phyloP scores from a whole-genome alignment of 352 stramenopile genomes.

The Globisporangium carolinianum region DNA sequence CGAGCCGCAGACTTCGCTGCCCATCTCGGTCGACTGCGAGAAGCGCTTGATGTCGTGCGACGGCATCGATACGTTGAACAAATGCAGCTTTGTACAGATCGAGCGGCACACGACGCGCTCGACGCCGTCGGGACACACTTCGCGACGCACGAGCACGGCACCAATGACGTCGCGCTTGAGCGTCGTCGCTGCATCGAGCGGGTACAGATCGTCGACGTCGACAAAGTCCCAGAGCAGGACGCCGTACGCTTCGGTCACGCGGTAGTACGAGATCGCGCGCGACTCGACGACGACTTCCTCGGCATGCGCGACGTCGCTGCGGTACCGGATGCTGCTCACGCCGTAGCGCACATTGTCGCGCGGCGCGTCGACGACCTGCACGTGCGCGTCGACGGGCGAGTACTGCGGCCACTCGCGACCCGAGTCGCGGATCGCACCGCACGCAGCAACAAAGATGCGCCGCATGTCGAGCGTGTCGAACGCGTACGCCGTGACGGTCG shows the following conservation, averaged over 20 bases:
- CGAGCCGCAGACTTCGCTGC: conserved; percentile 27
- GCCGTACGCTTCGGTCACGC: conserved; percentile 19
- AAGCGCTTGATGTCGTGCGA: conserved; percentile 18
- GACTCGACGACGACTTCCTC: conserved; percentile 26
- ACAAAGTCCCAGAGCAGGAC: conserved; percentile 31
- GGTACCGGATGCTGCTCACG: conserved; percentile 26
- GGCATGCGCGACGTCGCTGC: conserved; percentile 11
- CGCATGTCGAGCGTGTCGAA: conserved; percentile 43
- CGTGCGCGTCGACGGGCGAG: conserved; percentile 17
- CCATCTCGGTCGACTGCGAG: conserved; percentile 17
- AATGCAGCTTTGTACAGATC: conserved; percentile 54
- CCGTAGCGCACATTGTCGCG: conserved; percentile 39
- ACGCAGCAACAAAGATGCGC: conserved; percentile 33
- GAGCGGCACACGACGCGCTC: conserved; percentile 47
- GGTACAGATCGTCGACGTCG: conserved; percentile 27
- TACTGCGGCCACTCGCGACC: conserved; percentile 42
- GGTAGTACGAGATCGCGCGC: conserved; percentile 21
- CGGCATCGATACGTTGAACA: conserved; percentile 13
- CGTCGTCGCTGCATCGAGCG: conserved; percentile 14
- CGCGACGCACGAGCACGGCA: conserved; percentile 27
- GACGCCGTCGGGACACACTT: conserved; percentile 37
- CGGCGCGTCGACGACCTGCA: conserved; percentile 27
- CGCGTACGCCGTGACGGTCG: conserved; percentile 35
- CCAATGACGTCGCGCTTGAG: conserved; percentile 24
- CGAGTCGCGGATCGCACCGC: conserved; percentile 29